Conservation (phyloP, 2,329 filamentous ascomycete genomes). For the Tricladium varicosporioides region DNA sequence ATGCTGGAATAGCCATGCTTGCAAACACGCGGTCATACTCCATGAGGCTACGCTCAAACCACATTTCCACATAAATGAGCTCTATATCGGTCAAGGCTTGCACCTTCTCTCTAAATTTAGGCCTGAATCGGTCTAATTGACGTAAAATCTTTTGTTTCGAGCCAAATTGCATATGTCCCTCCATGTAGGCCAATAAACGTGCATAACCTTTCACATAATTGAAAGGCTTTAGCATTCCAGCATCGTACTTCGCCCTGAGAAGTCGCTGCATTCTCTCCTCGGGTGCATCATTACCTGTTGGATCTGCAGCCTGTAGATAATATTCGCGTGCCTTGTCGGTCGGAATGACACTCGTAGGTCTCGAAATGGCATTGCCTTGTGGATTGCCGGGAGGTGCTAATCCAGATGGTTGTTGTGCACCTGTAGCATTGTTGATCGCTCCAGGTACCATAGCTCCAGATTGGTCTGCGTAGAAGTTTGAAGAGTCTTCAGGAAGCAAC, state of each 20-base stretch:
- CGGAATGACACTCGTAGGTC: slow-evolving; percentile 59
- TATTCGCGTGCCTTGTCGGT: slow-evolving; percentile 73
- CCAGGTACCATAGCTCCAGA: slow-evolving; percentile 44
- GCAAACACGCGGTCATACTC: slow-evolving; percentile 98
- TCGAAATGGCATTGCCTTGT: slow-evolving; percentile 55
- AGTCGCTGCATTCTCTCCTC: slow-evolving; percentile 95
- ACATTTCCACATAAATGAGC: slow-evolving; percentile 95
- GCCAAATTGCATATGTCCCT: slow-evolving; percentile 75
- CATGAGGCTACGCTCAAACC: slow-evolving; percentile 95
- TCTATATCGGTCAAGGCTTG: slow-evolving; percentile 91
- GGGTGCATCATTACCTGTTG: slow-evolving; percentile 79
- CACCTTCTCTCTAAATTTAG: slow-evolving; percentile 94
- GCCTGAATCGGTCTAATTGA: slow-evolving; percentile 88
- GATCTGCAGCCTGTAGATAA: slow-evolving; percentile 95
- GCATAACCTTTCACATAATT: slow-evolving; percentile 98
- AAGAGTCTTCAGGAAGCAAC: slow-evolving; percentile 65
- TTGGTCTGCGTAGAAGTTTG: slow-evolving; percentile 60
- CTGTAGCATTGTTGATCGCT: slow-evolving; percentile 43
- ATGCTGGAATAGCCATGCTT: slow-evolving; percentile 97
- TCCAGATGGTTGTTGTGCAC: slow-evolving; percentile 34
- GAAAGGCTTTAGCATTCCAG: slow-evolving; percentile 91
- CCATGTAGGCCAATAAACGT: slow-evolving; percentile 85
- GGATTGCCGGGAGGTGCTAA: slow-evolving; percentile 35
- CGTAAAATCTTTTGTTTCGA: slow-evolving; percentile 90
- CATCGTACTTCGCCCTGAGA: slow-evolving; percentile 92